Evolutionary conservation across 495 filamentous ascomycete species (phyloP), one percentile per base, ranked within the genome.

Genomic region (Hypomontagnella submonticulosa): DNA sequence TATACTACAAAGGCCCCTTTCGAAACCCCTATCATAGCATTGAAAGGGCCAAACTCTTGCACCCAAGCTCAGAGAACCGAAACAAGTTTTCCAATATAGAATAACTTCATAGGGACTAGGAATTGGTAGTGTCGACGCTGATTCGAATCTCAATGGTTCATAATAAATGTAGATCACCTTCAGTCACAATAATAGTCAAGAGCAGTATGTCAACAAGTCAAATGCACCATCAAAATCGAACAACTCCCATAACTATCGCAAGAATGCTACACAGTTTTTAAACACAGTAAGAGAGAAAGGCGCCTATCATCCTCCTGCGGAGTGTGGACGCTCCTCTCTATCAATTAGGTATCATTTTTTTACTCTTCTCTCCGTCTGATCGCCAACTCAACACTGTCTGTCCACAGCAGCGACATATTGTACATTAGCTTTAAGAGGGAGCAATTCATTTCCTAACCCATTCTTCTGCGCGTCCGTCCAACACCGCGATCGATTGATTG

Each of bases 181-280:
- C 23, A 23, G 23, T 50, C 42, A 40, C 43, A 40, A 27, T 30
- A 18, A 20, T 5, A 15, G 27, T 41, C 46, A 37, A n/a, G 20
- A 20, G 18, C 32, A 49, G 23, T 6, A 1, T 16, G 13, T 16
- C 18, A 71, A 61, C 37, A 54, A 49, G 47, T 37, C 49, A 20
- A 63, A 67, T 49, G 49, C 49, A 51, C 57, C 65, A 63, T 67
- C 53, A 63, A 57, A 16, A 49, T 62, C 57, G 40, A 67, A 63
- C 59, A 62, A 58, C 40, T 56, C 53, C 52, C 47, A 48, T 20
- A 48, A 47, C 55, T 49, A 54, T 47, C 46, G 42, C 63, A 47
- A 47, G 11, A 52, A 41, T 52, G 18, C 42, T 20, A 46, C 38
- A 53, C 32, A n/a, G 2, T 27, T 27, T 52, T 46, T 15, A 33